A percentile compares a stretch with the other conserved stretches of the same genome.
Conservation (phyloP, 345 rosid genomes). For the Salix suchowensis region DNA sequence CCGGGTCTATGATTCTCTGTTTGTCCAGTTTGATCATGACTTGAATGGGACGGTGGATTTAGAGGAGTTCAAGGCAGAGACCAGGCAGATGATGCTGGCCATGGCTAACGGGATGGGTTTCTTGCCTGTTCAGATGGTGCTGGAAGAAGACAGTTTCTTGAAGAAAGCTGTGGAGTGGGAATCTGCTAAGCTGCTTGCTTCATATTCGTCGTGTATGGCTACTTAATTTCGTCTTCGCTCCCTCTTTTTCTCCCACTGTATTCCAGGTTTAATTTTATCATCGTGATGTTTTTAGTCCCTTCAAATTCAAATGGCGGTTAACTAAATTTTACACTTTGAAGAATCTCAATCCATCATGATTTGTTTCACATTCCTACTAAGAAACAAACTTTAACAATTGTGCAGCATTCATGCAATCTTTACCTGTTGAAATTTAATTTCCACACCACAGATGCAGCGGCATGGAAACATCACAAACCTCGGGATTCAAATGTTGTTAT, state of each 20-base stretch:
- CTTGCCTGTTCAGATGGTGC: constrained; percentile 46
- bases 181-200: constrained; percentile 14
- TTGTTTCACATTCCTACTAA: not conserved
- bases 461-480: no score
- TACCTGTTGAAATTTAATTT: no score
- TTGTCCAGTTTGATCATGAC: constrained; percentile 39
- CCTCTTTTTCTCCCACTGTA: not conserved
- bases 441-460: no score
- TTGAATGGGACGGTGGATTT: constrained; percentile 32
- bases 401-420: no score
- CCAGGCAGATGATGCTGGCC: constrained; percentile 40
- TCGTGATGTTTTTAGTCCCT: not conserved
- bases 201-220: not conserved
- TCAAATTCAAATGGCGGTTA: no score
- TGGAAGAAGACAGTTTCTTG: constrained; percentile 45
- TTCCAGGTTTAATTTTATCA: not conserved
- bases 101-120: constrained; percentile 47
- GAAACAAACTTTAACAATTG: not conserved
- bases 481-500: no score
- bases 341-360: not conserved
- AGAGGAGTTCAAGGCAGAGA: constrained; percentile 48
- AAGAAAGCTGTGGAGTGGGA: constrained; percentile 46
- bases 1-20: constrained; percentile 26
- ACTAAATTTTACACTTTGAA: not conserved
- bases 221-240: not conserved